Evolutionary conservation across 441 rosid genomes (phyloP).

Genomic region (Mallotus japonicus): DNA sequence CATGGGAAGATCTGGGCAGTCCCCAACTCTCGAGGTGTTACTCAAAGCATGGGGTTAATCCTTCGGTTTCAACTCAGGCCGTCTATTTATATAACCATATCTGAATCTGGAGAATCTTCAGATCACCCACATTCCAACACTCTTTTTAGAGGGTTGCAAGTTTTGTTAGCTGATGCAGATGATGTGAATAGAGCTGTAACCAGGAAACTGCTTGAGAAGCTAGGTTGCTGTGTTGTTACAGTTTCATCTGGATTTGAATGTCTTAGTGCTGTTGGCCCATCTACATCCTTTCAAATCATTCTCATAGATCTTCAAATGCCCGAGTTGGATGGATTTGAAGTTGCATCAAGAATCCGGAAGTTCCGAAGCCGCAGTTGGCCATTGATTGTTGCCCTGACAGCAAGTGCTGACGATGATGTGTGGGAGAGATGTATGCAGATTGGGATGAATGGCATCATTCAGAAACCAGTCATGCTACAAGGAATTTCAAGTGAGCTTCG

Average conservation of each 20-base stretch:
- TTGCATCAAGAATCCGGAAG: constrained; percentile 67
- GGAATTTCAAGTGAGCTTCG: constrained; percentile 72
- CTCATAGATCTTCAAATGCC: constrained; percentile 83
- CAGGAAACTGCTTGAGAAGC: constrained; percentile 69
- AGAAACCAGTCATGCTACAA: constrained; percentile 66
- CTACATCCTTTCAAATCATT: constrained; percentile 56
- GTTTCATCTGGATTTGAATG: constrained; percentile 81
- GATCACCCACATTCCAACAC: constrained; percentile 56
- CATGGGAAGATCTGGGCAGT: constrained; percentile 71
- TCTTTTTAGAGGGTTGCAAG: constrained; percentile 62
- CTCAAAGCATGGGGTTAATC: constrained; percentile 63
- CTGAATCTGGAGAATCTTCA: constrained; percentile 53
- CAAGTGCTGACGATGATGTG: constrained; percentile 54
- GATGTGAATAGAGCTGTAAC: constrained; percentile 74
- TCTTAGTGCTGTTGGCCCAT: constrained; percentile 50
- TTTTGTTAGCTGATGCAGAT: constrained; percentile 74
- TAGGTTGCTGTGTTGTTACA: constrained; percentile 67
- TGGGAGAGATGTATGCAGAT: constrained; percentile 64
- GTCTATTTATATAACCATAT: constrained; percentile 32
- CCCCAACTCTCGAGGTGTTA: constrained; percentile 50
- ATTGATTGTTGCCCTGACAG: constrained; percentile 60
- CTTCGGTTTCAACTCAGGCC: constrained; percentile 60
- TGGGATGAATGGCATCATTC: constrained; percentile 80
- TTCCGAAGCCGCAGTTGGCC: constrained; percentile 66
- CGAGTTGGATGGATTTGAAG: constrained; percentile 80